These are phyloP conservation scores for Austropuccinia psidii DNA, from an alignment of 1,284 basidiomycete genomes.

Conservation along the genomic window DNA sequence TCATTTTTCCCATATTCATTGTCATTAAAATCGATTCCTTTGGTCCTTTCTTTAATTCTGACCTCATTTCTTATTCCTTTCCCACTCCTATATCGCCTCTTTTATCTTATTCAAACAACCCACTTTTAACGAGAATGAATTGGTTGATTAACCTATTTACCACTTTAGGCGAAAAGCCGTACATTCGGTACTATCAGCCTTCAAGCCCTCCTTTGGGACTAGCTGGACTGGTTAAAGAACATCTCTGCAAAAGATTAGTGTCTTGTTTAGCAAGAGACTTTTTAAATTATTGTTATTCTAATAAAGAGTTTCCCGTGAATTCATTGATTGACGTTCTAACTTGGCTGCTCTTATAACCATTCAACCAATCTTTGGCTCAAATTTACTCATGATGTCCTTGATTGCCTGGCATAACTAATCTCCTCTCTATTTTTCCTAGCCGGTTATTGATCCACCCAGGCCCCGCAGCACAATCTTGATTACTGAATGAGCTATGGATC, in stretches of 20 bases:
- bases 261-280: constrained; percentile 69
- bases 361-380: not conserved
- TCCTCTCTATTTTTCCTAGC: constrained; percentile 5
- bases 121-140: constrained; percentile 8
- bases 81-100: too few species aligned
- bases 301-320: constrained; percentile 74
- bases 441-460: constrained; percentile 55
- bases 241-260: constrained; percentile 68
- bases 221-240: constrained; percentile 54
- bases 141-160: constrained; percentile 74
- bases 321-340: too few species aligned
- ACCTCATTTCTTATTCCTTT: constrained; percentile 10
- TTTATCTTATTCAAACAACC: not conserved
- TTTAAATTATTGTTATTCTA: constrained; percentile 74
- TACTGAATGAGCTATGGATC: constrained; percentile 93
- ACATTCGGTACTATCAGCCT: constrained; percentile 87
- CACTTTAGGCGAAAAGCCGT: constrained; percentile 84
- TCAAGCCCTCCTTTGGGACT: constrained; percentile 71
- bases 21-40: not conserved
- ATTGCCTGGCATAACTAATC: not conserved
- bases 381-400: not conserved
- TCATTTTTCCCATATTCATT: not conserved
- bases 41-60: constrained; percentile 16
- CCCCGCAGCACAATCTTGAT: constrained; percentile 79
- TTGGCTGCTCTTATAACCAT: too few species aligned